Percentiles rank a stretch among this genome's conserved stretches.
These are phyloP conservation scores for Diaporthe sp. DNA, from an alignment of 2,329 filamentous ascomycete species.

Conservation along the genomic window DNA sequence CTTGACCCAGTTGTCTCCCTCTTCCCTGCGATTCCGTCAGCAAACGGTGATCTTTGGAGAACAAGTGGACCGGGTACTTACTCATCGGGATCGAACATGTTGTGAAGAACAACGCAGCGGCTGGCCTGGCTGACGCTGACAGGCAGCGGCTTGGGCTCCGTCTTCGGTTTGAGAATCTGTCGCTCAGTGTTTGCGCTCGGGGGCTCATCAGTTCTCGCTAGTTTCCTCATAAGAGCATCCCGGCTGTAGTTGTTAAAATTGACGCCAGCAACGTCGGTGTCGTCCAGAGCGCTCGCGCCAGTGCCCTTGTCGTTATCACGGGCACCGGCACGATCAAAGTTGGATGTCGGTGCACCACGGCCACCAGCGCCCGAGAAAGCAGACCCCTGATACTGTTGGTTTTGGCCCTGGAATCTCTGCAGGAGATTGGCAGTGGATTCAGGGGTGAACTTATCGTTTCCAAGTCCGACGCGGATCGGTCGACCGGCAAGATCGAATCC, in stretches of 20 bases:
- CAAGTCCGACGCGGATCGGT: conserved; percentile 97
- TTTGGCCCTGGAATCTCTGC: conserved; percentile 90
- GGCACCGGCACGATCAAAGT: conserved; percentile 91
- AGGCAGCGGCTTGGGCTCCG: conserved; percentile 80
- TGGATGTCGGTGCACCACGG: conserved; percentile 85
- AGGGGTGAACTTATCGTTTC: conserved; percentile 99
- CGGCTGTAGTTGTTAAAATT: conserved; percentile 99
- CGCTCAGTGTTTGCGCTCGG: conserved; percentile 76
- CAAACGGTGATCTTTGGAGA: conserved; percentile 5
- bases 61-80: conserved; percentile 65
- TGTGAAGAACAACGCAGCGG: conserved; percentile 92
- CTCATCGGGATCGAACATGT: conserved; percentile 95
- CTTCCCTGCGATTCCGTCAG: conserved; percentile 75
- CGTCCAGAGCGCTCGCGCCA: conserved; percentile 94
- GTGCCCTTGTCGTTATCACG: conserved; percentile 92
- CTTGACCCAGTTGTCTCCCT: conserved; percentile 89
- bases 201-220: conserved; percentile 93
- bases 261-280: conserved; percentile 97
- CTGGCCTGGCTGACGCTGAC: conserved; percentile 93
- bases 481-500: conserved; percentile 98
- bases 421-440: conserved; percentile 94
- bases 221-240: conserved; percentile 98
- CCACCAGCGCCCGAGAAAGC: conserved; percentile 92
- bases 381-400: conserved; percentile 86
- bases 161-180: conserved; percentile 82